Evolutionary conservation across 176 grass and related monocot species (phyloP).

Genomic region (Alloteropsis semialata): DNA sequence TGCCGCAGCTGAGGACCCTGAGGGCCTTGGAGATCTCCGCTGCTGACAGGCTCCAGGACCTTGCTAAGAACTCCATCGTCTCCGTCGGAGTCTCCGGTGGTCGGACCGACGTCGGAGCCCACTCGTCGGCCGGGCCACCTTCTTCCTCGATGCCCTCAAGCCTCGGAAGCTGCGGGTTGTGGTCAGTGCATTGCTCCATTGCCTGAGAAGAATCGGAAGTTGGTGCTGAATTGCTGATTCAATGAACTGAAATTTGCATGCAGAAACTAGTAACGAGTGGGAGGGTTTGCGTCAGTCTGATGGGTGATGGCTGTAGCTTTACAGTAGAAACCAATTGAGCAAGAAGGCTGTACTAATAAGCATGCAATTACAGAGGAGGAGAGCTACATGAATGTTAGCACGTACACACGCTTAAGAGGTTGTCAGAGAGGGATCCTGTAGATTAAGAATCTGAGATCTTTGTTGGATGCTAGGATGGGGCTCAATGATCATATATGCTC

Average conservation of each 20-base stretch:
- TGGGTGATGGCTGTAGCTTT: neutral
- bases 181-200: slow-evolving; percentile 53
- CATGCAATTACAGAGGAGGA: neutral
- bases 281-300: neutral
- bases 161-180: slow-evolving; percentile 20
- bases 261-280: neutral
- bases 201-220: neutral
- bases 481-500: neutral
- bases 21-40: slow-evolving; percentile 88
- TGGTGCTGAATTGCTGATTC: neutral
- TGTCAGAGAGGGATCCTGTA: neutral
- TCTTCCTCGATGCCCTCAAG: slow-evolving; percentile 89
- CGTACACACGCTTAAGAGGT: neutral
- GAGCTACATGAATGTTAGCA: neutral
- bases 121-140: slow-evolving; percentile 27
- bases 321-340: neutral
- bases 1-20: slow-evolving; percentile 52
- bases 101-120: slow-evolving; percentile 48
- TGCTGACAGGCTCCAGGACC: slow-evolving; percentile 90
- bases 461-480: neutral
- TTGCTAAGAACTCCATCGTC: slow-evolving; percentile 89
- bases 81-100: slow-evolving; percentile 89
- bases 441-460: neutral
- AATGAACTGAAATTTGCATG: neutral
- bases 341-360: neutral